Percentiles rank a stretch among this genome's conserved stretches.
Evolutionary conservation across 1,284 basidiomycete genomes (phyloP).

Genomic region (Pseudozyma thailandica): DNA sequence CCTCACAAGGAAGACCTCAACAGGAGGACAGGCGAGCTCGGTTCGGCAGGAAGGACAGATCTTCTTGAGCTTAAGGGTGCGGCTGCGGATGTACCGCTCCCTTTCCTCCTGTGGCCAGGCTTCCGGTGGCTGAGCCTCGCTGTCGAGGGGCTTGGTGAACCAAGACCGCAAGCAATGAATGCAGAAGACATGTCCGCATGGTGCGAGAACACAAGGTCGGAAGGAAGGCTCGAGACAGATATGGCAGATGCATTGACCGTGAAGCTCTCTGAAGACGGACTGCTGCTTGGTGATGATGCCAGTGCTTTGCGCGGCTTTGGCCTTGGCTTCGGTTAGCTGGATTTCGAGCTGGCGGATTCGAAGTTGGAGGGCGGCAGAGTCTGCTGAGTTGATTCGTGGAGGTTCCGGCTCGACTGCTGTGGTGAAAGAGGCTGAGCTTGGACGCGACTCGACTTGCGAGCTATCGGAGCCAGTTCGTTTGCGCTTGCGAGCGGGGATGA

Average conservation of each 20-base stretch:
- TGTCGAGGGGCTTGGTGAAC: constrained; percentile 55
- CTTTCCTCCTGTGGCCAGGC: constrained; percentile 16
- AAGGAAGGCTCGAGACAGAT: constrained; percentile 58
- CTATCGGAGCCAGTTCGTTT: constrained; percentile 18
- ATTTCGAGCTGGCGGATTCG: constrained; percentile 39
- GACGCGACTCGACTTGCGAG: constrained; percentile 20
- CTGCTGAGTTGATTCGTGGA: constrained; percentile 8
- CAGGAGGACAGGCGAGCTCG: constrained; percentile 53
- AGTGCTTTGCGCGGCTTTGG: constrained; percentile 14
- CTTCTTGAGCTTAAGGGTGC: constrained; percentile 56
- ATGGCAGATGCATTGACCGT: constrained; percentile 50
- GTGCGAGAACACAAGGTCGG: constrained; percentile 58
- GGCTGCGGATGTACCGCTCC: constrained; percentile 15
- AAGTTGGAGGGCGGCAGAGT: constrained; percentile 27
- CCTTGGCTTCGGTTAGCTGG: constrained; percentile 36
- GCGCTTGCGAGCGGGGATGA: constrained; percentile 20
- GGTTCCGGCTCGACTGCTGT: constrained; percentile 17
- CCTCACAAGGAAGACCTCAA: constrained; percentile 59
- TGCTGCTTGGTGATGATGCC: constrained; percentile 35
- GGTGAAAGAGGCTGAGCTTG: constrained; percentile 29
- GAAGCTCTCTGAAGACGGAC: constrained; percentile 33
- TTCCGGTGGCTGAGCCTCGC: constrained; percentile 28
- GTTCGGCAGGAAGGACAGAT: constrained; percentile 63
- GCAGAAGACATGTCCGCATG: constrained; percentile 65
- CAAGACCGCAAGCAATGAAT: constrained; percentile 60